Conservation (phyloP, 2,329 filamentous ascomycete species). For the Diaporthe citri region DNA sequence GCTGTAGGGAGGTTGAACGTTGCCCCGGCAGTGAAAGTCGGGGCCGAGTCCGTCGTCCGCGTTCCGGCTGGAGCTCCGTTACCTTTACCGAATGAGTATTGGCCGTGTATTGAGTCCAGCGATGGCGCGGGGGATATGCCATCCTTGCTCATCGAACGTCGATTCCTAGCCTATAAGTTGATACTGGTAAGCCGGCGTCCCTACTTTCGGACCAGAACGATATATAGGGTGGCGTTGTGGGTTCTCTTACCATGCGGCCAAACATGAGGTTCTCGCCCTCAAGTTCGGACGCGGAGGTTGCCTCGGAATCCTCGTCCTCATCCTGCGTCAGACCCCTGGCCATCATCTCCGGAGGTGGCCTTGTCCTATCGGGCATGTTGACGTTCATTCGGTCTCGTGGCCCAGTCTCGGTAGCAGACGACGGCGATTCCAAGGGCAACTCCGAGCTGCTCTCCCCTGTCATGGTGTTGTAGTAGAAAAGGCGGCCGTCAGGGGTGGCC, state of each 20-base stretch:
- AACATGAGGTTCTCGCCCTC: slow-evolving; percentile 82
- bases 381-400: slow-evolving; percentile 91
- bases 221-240: not conserved
- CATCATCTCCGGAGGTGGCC: slow-evolving; percentile 92
- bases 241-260: slow-evolving; percentile 72
- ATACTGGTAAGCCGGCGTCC: slow-evolving; percentile 20
- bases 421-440: slow-evolving; percentile 90
- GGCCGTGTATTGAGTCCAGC: slow-evolving; percentile 87
- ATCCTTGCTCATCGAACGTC: slow-evolving; percentile 73
- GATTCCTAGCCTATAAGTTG: slow-evolving; percentile 65
- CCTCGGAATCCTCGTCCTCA: slow-evolving; percentile 90
- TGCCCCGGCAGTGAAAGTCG: slow-evolving; percentile 67
- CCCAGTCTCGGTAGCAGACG: slow-evolving; percentile 82
- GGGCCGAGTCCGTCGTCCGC: slow-evolving; percentile 54
- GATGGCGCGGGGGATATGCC: slow-evolving; percentile 88
- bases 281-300: slow-evolving; percentile 84
- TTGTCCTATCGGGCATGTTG: slow-evolving; percentile 87
- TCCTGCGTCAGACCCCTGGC: slow-evolving; percentile 84
- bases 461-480: slow-evolving; percentile 99
- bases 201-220: not conserved
- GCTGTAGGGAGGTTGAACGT: slow-evolving; percentile 70
- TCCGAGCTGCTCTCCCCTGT: slow-evolving; percentile 97
- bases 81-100: slow-evolving; percentile 67
- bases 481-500: slow-evolving; percentile 89
- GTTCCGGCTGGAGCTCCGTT: slow-evolving; percentile 47